A percentile compares a stretch with the other conserved stretches of the same genome.
phyloP scores from a whole-genome alignment of 441 rosid species.

The Erodium texanum region DNA sequence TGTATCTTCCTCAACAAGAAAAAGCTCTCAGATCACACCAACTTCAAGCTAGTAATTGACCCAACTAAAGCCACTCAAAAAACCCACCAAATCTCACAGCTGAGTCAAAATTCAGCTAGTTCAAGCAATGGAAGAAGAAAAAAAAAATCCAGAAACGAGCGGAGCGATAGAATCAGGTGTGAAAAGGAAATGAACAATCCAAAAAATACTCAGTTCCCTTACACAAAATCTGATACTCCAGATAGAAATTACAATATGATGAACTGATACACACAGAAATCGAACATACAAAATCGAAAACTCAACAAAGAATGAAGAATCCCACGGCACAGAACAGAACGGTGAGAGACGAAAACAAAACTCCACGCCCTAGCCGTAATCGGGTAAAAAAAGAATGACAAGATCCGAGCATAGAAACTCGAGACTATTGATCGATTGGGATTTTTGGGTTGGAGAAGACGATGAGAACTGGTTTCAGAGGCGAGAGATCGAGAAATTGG shows the following conservation, averaged over 20 bases:
- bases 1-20: constrained; percentile 4
- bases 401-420: constrained; percentile 3
- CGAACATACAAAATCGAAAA: no score
- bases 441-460: background rate
- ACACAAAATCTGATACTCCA: no score
- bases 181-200: background rate
- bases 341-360: background rate
- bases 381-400: background rate
- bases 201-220: no score
- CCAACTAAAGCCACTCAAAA: background rate
- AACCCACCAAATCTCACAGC: background rate
- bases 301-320: background rate
- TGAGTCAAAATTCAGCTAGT: background rate
- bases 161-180: background rate
- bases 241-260: no score
- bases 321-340: background rate
- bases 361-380: constrained; percentile 1
- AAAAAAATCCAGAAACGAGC: background rate
- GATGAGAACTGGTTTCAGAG: background rate
- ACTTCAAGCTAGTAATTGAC: background rate
- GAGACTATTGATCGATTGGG: background rate
- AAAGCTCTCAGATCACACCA: background rate
- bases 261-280: no score
- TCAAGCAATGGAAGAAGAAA: background rate
- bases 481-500: background rate